Conservation (phyloP, 176 grass and related monocot species). For the Zea luxurians region DNA sequence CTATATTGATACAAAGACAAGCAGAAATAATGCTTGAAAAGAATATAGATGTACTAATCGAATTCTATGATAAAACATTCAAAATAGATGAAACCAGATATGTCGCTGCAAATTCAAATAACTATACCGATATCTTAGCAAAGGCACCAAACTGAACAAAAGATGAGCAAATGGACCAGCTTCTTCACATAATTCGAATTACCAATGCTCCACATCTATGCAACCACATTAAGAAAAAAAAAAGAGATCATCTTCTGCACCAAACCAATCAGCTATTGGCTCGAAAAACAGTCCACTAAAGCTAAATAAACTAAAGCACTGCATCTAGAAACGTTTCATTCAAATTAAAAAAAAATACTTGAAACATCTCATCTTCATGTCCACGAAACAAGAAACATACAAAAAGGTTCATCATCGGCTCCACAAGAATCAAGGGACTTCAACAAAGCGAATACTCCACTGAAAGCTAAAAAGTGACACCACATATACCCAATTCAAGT, state of each 20-base stretch:
- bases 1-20: not conserved
- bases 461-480: slow-evolving; percentile 19
- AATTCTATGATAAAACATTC: not conserved
- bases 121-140: not conserved
- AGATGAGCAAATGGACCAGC: slow-evolving; percentile 17
- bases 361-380: not conserved
- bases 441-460: not conserved
- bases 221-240: not conserved
- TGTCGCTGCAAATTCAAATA: not conserved
- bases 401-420: not conserved
- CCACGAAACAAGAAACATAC: not conserved
- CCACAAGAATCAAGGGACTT: not conserved
- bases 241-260: not conserved
- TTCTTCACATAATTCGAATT: slow-evolving; percentile 3
- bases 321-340: not conserved
- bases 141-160: not conserved
- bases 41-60: not conserved
- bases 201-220: not conserved
- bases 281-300: not conserved
- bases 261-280: not conserved
- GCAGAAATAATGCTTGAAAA: not conserved
- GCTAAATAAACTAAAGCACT: not conserved
- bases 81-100: not conserved
- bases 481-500: not conserved
- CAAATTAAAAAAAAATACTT: not conserved